A percentile compares a stretch with the other conserved stretches of the same genome.
phyloP scores from a whole-genome alignment of 2,329 filamentous ascomycete genomes.

The Neofusicoccum sp. region DNA sequence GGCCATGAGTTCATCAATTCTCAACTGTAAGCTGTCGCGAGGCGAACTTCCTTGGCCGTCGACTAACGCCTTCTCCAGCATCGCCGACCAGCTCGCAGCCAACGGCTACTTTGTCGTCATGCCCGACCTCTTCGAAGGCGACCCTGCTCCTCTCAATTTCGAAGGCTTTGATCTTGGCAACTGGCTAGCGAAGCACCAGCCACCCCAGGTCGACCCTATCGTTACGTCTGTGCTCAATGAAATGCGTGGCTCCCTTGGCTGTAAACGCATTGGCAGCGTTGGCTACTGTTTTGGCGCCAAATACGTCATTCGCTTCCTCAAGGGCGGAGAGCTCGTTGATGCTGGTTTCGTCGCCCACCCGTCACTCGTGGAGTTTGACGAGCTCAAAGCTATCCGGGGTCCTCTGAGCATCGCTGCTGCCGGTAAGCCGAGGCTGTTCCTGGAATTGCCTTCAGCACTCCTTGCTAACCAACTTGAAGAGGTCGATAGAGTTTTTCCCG shows the following conservation, averaged over 20 bases:
- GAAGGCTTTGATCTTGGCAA: slow-evolving; percentile 49
- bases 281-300: slow-evolving; percentile 54
- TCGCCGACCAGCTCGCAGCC: slow-evolving; percentile 72
- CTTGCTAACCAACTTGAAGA: slow-evolving; percentile 38
- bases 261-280: slow-evolving; percentile 45
- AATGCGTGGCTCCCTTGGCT: slow-evolving; percentile 47
- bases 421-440: slow-evolving; percentile 44
- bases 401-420: slow-evolving; percentile 64
- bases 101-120: slow-evolving; percentile 70
- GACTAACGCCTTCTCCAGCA: slow-evolving; percentile 28
- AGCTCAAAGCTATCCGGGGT: slow-evolving; percentile 56
- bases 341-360: slow-evolving; percentile 77
- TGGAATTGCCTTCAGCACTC: neutral
- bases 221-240: slow-evolving; percentile 48
- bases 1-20: slow-evolving; percentile 54
- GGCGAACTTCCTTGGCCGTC: neutral
- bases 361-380: slow-evolving; percentile 64
- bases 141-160: slow-evolving; percentile 52
- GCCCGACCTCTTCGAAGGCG: slow-evolving; percentile 69
- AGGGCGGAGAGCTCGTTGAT: slow-evolving; percentile 55
- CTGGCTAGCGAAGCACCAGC: slow-evolving; percentile 48
- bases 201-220: slow-evolving; percentile 53
- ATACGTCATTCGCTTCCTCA: slow-evolving; percentile 62
- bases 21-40: slow-evolving; percentile 35
- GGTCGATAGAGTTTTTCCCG: slow-evolving; percentile 58